These are phyloP conservation scores for Metschnikowia similis DNA, from an alignment of 805 yeast species.

Conservation along the genomic window DNA sequence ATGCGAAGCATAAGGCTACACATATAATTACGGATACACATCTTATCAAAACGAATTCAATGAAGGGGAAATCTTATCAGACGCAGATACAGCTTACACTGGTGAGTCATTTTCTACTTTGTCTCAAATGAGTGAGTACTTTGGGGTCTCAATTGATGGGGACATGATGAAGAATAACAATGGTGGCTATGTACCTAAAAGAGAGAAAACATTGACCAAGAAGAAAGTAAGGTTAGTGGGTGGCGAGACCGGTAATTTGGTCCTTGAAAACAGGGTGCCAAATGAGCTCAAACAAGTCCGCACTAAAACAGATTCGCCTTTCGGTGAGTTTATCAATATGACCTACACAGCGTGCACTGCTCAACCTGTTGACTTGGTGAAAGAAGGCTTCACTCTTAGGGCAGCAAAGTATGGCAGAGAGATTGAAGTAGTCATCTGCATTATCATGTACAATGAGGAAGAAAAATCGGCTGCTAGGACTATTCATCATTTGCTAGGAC, in stretches of 20 bases:
- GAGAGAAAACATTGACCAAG: conserved; percentile 64
- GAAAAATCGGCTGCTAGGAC: too few species aligned
- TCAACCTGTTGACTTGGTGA: conserved; percentile 80
- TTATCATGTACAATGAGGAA: conserved; percentile 97
- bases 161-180: conserved; percentile 43
- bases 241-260: conserved; percentile 69
- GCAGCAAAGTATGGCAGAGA: conserved; percentile 85
- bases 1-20: too few species aligned
- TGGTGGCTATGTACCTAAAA: conserved; percentile 47
- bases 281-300: conserved; percentile 78
- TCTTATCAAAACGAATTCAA: conserved; percentile 33
- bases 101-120: conserved; percentile 27
- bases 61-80: conserved; percentile 31
- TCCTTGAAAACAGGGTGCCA: conserved; percentile 92
- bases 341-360: conserved; percentile 96
- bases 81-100: conserved; percentile 27
- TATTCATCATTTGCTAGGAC: conserved; percentile 94
- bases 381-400: conserved; percentile 79
- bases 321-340: conserved; percentile 93
- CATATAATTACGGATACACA: conserved; percentile 31
- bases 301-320: conserved; percentile 70
- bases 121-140: conserved; percentile 33
- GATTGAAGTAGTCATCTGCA: conserved; percentile 85
- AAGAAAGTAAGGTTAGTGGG: conserved; percentile 68
- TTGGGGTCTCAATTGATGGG: conserved; percentile 44